Conservation (phyloP, 306 rosid genomes). For the Corylus americana region DNA sequence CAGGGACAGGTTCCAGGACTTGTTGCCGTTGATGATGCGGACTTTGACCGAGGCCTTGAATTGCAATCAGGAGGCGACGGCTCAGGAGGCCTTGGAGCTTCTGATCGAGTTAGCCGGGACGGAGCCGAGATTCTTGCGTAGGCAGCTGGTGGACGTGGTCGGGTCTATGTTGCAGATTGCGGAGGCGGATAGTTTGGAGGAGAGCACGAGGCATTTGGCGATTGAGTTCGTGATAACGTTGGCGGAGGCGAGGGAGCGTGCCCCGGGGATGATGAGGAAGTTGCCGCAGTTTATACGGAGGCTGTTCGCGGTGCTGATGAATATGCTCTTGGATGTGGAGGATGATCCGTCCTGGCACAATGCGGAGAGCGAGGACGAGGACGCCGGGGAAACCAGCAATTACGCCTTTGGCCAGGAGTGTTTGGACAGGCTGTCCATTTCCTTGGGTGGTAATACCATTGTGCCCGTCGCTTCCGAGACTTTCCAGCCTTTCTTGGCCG, state of each 20-base stretch:
- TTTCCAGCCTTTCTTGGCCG: slow-evolving; percentile 55
- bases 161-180: slow-evolving; percentile 75
- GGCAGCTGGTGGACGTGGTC: slow-evolving; percentile 62
- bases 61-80: slow-evolving; percentile 61
- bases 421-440: slow-evolving; percentile 63
- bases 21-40: slow-evolving; percentile 66
- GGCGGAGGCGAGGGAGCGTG: slow-evolving; percentile 72
- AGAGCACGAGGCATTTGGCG: slow-evolving; percentile 67
- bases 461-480: slow-evolving; percentile 64
- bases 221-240: slow-evolving; percentile 66
- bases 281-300: slow-evolving; percentile 60
- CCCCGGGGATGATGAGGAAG: slow-evolving; percentile 85
- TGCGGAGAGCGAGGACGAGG: slow-evolving; percentile 56
- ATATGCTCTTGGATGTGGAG: slow-evolving; percentile 60
- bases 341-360: slow-evolving; percentile 63
- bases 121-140: slow-evolving; percentile 61
- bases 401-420: slow-evolving; percentile 71
- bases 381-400: slow-evolving; percentile 64
- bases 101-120: slow-evolving; percentile 66
- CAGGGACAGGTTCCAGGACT: slow-evolving; percentile 64
- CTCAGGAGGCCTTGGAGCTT: slow-evolving; percentile 69
- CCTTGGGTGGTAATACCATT: slow-evolving; percentile 65
- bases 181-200: slow-evolving; percentile 61
- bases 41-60: slow-evolving; percentile 65
- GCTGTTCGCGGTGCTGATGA: slow-evolving; percentile 55